phyloP scores from a whole-genome alignment of 495 filamentous ascomycete genomes.

The Neurospora sublineolata region DNA sequence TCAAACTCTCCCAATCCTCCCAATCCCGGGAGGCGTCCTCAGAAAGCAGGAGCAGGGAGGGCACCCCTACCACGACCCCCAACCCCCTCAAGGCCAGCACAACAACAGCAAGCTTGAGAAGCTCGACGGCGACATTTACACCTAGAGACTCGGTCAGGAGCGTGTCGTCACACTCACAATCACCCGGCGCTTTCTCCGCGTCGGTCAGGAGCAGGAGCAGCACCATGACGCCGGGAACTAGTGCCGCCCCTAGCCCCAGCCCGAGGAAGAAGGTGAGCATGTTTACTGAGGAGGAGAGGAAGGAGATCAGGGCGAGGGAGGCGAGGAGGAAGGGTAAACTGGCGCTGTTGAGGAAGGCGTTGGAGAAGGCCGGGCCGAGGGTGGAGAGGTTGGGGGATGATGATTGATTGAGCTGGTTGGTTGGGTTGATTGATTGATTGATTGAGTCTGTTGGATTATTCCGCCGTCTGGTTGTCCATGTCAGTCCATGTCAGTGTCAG shows the following conservation, averaged over 20 bases:
- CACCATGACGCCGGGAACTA: neutral
- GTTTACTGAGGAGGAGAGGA: slow-evolving; percentile 42
- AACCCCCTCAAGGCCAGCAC: neutral
- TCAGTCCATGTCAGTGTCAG: neutral
- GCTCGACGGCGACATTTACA: neutral
- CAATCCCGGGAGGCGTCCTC: neutral
- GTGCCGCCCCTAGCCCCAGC: slow-evolving; percentile 6
- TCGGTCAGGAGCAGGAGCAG: neutral
- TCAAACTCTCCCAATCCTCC: slow-evolving; percentile 18
- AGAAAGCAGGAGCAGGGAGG: neutral
- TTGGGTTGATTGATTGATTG: neutral
- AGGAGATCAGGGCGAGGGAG: slow-evolving; percentile 25
- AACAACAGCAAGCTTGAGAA: neutral
- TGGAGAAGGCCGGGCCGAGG: slow-evolving; percentile 27
- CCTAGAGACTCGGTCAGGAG: neutral
- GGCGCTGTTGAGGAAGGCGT: slow-evolving; percentile 21
- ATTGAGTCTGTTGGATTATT: neutral
- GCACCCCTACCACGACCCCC: neutral
- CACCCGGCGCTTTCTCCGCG: slow-evolving; percentile 4
- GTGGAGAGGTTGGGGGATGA: slow-evolving; percentile 22
- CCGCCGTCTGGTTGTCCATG: neutral
- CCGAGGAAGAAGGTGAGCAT: slow-evolving; percentile 44
- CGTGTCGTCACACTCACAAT: neutral
- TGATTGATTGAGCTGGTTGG: neutral
- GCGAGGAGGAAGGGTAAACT: slow-evolving; percentile 16